Evolutionary conservation across 2,329 filamentous ascomycete genomes (phyloP), one percentile per base, ranked within the genome.

Genomic region (Sporothrix globosa): DNA sequence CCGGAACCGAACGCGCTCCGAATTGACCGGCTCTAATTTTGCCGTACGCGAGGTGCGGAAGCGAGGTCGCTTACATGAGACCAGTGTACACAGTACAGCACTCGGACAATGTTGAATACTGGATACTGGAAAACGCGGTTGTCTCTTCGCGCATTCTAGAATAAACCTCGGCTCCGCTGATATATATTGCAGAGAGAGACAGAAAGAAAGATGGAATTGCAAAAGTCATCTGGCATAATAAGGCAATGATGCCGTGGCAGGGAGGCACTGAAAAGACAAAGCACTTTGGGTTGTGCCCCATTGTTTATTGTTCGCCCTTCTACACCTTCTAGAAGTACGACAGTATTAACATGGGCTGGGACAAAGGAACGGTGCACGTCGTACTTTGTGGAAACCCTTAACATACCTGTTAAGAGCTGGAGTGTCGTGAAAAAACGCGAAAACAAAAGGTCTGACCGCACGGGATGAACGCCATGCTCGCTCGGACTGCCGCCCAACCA

Each of bases 401-500:
- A 46, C 4, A 46, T 27, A 21, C 7, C 2, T 27, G 21, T 63
- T 53, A 53, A 69, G 53, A 44, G 41, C 41, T 44, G 41, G 14
- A 17, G 41, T 13, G 3, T 17, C 41, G 10, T 44, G 10, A 44
- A 10, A 68, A 48, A 54, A 41, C n/a, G n/a, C n/a, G 54, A 68
- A 34, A 69, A 68, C 4, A 30, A 34, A 44, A 30, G 17, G 61
- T 70, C 69, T 66, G 69, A 61, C 63, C 63, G 46, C 69, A 70
- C 54, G 63, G 53, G 54, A 58, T 46, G 63, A 44, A 50, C 56
- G 63, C 19, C 44, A 67, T 53, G 63, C 69, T 46, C 53, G 69
- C 69, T 70, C 54, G 44, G 69, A 67, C 69, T 67, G 69, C 69
- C 53, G 34, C 63, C 54, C 27, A 67, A 46, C 52, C 63, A 61